These are phyloP conservation scores for Monascus purpureus DNA, from an alignment of 495 filamentous ascomycete genomes.

Conservation along the genomic window DNA sequence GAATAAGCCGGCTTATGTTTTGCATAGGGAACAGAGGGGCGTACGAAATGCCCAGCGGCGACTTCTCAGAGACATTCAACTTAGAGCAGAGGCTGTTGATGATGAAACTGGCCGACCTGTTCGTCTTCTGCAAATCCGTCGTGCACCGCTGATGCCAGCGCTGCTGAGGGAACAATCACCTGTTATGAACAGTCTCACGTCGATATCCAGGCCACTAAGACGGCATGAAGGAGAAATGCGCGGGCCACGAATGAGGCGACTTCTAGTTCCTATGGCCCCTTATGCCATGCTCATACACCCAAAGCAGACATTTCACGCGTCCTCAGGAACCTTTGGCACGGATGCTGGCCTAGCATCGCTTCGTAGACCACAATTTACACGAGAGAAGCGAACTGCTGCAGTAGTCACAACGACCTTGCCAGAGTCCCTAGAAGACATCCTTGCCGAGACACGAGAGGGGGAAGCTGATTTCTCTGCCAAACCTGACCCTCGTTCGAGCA, in stretches of 20 bases:
- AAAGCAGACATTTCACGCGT: slow-evolving; percentile 23
- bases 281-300: slow-evolving; percentile 35
- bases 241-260: slow-evolving; percentile 10
- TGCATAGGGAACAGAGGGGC: slow-evolving; percentile 17
- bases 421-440: slow-evolving; percentile 17
- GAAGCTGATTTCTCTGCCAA: slow-evolving; percentile 2
- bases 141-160: too few relatives aligned
- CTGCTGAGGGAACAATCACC: too few relatives aligned
- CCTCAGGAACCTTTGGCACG: slow-evolving; percentile 33
- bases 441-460: slow-evolving; percentile 6
- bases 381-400: slow-evolving; percentile 2
- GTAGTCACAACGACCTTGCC: slow-evolving; percentile 1
- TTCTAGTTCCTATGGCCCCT: slow-evolving; percentile 10
- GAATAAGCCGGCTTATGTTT: slow-evolving; percentile 20
- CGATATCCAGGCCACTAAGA: slow-evolving; percentile 11
- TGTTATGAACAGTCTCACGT: slow-evolving; percentile 8
- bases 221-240: neutral
- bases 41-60: slow-evolving; percentile 13
- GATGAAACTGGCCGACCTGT: too few relatives aligned
- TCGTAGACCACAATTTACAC: neutral
- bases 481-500: slow-evolving; percentile 6
- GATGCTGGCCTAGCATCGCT: slow-evolving; percentile 10
- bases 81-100: slow-evolving; percentile 7
- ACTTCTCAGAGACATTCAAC: slow-evolving; percentile 13
- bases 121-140: slow-evolving; percentile 22